Evolutionary conservation across 352 stramenopile genomes (phyloP).

Genomic region (Pythium sukuiense): DNA sequence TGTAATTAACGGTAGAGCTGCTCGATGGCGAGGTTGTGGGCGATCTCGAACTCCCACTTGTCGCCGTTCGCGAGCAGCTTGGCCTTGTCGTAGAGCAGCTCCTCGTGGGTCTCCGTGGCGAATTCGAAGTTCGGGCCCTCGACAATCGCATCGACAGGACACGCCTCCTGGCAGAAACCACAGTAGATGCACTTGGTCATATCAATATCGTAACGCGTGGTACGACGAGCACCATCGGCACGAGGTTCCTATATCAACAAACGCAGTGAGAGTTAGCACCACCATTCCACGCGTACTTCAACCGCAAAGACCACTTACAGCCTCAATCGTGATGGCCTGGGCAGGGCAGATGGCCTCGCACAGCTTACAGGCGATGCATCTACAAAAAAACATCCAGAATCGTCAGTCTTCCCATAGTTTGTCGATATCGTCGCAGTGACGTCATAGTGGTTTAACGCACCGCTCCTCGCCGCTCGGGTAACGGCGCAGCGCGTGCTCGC

Average conservation of each 20-base stretch:
- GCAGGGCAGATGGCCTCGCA: slow-evolving; percentile 99
- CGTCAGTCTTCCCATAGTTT: not conserved
- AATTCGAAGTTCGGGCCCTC: slow-evolving; percentile 99
- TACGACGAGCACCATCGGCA: slow-evolving; percentile 96
- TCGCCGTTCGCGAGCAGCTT: slow-evolving; percentile 99
- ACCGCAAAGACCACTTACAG: slow-evolving; percentile 36
- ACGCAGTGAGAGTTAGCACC: slow-evolving; percentile 4
- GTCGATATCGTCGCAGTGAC: not conserved
- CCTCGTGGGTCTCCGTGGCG: slow-evolving; percentile 98
- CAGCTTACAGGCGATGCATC: slow-evolving; percentile 99
- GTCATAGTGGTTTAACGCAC: slow-evolving; percentile 32
- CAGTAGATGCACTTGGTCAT: slow-evolving; percentile 99
- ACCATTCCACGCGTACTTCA: slow-evolving; percentile 8
- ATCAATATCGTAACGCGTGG: slow-evolving; percentile 99
- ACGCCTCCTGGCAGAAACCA: slow-evolving; percentile 95
- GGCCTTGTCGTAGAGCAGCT: slow-evolving; percentile 99
- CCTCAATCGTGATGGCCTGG: slow-evolving; percentile 99
- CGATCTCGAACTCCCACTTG: slow-evolving; percentile 99
- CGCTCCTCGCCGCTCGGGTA: slow-evolving; percentile 99
- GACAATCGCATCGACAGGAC: slow-evolving; percentile 99
- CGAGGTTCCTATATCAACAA: slow-evolving; percentile 82
- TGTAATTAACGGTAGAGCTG: slow-evolving; percentile 97
- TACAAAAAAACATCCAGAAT: slow-evolving; percentile 20
- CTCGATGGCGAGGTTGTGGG: slow-evolving; percentile 98
- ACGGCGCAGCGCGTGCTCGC: slow-evolving; percentile 97